phyloP scores from a whole-genome alignment of 2,329 filamentous ascomycete genomes.

The Ophiostoma montium region DNA sequence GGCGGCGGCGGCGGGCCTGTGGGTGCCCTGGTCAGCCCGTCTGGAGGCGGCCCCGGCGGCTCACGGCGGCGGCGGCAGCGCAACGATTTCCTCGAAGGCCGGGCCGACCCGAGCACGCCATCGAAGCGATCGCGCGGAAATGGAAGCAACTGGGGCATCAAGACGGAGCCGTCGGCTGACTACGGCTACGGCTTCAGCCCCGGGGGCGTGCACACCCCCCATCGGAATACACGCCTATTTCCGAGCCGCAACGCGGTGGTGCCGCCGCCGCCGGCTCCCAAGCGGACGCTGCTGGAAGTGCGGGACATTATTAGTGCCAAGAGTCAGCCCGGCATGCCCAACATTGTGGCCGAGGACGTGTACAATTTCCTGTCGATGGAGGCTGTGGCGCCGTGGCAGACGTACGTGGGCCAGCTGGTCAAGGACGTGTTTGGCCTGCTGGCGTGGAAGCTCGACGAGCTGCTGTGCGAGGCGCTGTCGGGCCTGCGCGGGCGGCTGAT shows the following conservation, averaged over 20 bases:
- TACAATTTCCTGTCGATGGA: conserved; percentile 42
- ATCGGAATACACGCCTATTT: background rate
- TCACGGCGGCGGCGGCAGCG: conserved; percentile 8
- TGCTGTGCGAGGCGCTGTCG: conserved; percentile 34
- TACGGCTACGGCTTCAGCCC: background rate
- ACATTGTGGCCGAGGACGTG: conserved; percentile 43
- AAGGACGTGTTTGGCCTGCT: conserved; percentile 34
- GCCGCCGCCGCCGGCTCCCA: background rate
- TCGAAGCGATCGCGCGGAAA: conserved; percentile 9
- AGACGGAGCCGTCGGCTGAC: conserved; percentile 13
- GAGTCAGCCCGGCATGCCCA: conserved; percentile 42
- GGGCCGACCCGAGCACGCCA: conserved; percentile 7
- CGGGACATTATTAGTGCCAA: conserved; percentile 39
- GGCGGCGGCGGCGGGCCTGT: background rate
- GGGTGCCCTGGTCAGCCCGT: background rate
- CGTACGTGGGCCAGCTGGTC: conserved; percentile 35
- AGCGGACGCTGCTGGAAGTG: conserved; percentile 33
- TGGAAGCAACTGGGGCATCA: conserved; percentile 8
- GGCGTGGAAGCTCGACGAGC: conserved; percentile 28
- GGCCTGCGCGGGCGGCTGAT: conserved; percentile 32
- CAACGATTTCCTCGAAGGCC: conserved; percentile 10
- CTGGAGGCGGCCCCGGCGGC: background rate
- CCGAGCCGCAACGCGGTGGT: background rate
- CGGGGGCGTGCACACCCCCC: background rate
- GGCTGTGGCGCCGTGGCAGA: conserved; percentile 44